Evolutionary conservation across 352 stramenopile species (phyloP), one percentile per base, ranked within the genome.

Genomic region (Globisporangium irregulare): DNA sequence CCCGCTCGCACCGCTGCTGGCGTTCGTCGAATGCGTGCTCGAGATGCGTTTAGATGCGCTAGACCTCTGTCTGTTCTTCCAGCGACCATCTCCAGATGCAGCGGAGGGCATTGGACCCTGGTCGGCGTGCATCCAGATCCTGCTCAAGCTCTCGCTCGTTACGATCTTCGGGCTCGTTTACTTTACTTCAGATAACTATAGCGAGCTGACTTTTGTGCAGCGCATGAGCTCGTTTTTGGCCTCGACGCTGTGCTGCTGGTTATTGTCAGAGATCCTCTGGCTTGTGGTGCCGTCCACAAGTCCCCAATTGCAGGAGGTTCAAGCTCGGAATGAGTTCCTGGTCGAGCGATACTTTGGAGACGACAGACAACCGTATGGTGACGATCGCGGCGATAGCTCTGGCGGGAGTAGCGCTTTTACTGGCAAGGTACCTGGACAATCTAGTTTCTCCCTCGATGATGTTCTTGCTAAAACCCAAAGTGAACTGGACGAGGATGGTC

Each of bases 291-390:
- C 79, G 1, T 59, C 55, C 2, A 68, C 74, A 55, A 85, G 69
- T 22, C 64, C 64, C 0, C 36, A 59, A 5, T 67, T 61, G 4
- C 51, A 73, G 25, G 75, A 77, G 51, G 67, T 70, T 8, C 63
- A 69, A 9, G 73, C 68, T 12, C 78, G 81, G 0, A 82, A 84
- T 36, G 51, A 59, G 1, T 89, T 85, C 41, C 43, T 87, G 0
- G 56, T 81, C 0, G 76, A 86, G 54, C 79, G 79, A 18, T 89
- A 87, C 68, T 78, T 89, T 53, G 75, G 75, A 20, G 69, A 70
- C 4, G 66, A 72, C 12, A 50, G 32, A n/a, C 43, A 72, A 7
- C 7, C 50, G 32, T 10, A 50, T 27, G 22, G 29, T 10, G 27
- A 18, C 15, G 43, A 48, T 36, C 59, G 58, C 20, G 58, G 74